Evolutionary conservation across 2,329 filamentous ascomycete species (phyloP).

Genomic region (Cladophialophora yegresii): DNA sequence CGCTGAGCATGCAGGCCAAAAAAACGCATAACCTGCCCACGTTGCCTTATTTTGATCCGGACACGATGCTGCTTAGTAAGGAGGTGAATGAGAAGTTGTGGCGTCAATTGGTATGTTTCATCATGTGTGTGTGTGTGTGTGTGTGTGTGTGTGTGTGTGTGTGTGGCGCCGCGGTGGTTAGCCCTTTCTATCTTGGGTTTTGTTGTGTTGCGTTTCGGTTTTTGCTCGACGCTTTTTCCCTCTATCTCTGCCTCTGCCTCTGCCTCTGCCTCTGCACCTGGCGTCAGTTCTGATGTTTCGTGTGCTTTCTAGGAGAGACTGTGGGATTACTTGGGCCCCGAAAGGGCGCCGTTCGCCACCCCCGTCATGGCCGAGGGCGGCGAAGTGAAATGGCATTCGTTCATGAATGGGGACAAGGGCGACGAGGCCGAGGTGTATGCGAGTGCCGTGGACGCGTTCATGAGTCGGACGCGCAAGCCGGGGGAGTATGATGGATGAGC

Average conservation of each 20-base stretch:
- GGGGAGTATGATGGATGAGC: constrained; percentile 7
- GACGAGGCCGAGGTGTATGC: constrained; percentile 30
- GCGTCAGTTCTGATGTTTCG: neutral
- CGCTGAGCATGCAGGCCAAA: constrained; percentile 34
- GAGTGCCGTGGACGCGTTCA: constrained; percentile 26
- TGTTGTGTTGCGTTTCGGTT: neutral
- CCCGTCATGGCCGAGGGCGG: constrained; percentile 33
- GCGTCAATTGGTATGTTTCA: constrained; percentile 34
- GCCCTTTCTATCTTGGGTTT: no score
- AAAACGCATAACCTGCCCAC: constrained; percentile 23
- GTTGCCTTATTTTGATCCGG: constrained; percentile 34
- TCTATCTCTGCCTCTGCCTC: neutral
- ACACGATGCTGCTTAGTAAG: constrained; percentile 36
- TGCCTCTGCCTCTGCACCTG: neutral
- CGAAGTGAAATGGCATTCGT: constrained; percentile 36
- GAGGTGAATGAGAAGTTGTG: constrained; percentile 34
- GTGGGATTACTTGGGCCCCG: constrained; percentile 34
- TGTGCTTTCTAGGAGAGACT: constrained; percentile 16
- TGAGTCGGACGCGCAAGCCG: constrained; percentile 17
- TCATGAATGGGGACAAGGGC: constrained; percentile 31
- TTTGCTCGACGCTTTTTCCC: neutral
- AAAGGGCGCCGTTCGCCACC: constrained; percentile 32
- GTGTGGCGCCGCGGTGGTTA: no score
- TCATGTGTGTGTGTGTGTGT: no score
- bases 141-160: no score